Base-by-base conservation (phyloP, 352 stramenopile species). In the Globisporangium uncinulatum region DNA sequence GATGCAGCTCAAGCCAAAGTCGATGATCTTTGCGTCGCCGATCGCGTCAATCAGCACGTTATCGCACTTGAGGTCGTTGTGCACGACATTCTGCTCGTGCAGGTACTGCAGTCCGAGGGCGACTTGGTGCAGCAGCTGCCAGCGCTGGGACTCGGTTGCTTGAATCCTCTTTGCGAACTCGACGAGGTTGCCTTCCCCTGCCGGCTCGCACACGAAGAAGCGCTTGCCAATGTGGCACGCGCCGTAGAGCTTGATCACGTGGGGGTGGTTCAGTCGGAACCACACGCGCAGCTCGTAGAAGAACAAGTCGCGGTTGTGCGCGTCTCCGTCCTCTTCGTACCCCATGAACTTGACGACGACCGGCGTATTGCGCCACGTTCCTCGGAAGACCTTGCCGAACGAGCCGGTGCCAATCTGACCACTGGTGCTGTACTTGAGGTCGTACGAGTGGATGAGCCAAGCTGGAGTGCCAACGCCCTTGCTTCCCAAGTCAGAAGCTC, bases 21-120 rank as follows among this genome's bases (percentile, higher is more conserved):
- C 66, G 0, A 46, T 45, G 20, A 73, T 17, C 43, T 73, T 69
- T 6, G 48, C 58, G 5, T 45, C 36, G 4, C 62, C 53, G 14
- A 61, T 34, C 20, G 66, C 49, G n/a, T 77, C 78, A 4, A 94
- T 55, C 11, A 95, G 50, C 32, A 55, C 50, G 41, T 62, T 57
- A 48, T 52, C 42, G 39, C 48, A 56, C 39, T 62, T 62, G 34
- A 62, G 39, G 20, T 56, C 56, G 39, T 39, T 46, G 39, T 62
- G 56, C 4, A 62, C 31, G 32, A 62, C 36, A 19, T 50, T 51
- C 8, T 44, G 10, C 31, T 39, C 34, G 31, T 62, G 48, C 58
- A 41, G 48, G 56, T 79, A 86, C 44, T 47, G 34, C 11, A 92
- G 59, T 0, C 76, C 83, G 8, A 60, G 17, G 3, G 55, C 57